A percentile compares a stretch with the other conserved stretches of the same genome.
Conservation (phyloP, 352 stramenopile genomes). For the Phytophthora melonis region DNA sequence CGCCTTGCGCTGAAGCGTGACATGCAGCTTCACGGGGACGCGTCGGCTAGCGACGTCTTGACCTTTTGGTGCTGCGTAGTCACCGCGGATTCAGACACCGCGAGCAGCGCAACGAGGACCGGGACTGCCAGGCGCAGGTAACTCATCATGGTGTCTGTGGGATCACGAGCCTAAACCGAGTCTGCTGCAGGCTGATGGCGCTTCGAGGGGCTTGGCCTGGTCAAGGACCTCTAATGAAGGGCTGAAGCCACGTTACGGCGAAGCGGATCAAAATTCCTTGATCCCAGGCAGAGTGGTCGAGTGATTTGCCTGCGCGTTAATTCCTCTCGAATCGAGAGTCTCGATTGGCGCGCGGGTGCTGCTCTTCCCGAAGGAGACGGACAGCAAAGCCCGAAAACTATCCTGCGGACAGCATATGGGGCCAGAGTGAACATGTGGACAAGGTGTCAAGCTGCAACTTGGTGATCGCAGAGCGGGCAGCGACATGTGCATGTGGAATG, state of each 20-base stretch:
- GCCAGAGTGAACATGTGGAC: conserved; percentile 1
- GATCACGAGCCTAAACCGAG: background rate
- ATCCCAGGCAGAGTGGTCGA: conserved; percentile 5
- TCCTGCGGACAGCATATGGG: background rate
- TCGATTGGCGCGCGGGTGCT: background rate
- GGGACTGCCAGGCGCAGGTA: background rate
- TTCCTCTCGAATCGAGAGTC: too few species aligned
- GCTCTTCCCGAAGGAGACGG: background rate
- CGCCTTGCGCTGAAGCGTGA: conserved; percentile 40
- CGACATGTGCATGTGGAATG: too few species aligned
- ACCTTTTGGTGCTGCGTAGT: background rate
- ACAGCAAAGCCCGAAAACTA: conserved; percentile 3
- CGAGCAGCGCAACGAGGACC: background rate
- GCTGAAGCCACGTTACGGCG: background rate
- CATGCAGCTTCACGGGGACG: conserved; percentile 44
- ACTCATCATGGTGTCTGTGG: background rate
- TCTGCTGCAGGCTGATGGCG: background rate
- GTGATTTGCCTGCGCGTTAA: background rate
- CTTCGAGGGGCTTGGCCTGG: background rate
- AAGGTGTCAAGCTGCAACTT: background rate
- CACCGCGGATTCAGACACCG: background rate
- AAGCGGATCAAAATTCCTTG: background rate
- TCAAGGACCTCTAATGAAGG: background rate
- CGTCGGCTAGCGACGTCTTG: conserved; percentile 15
- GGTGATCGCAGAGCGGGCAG: background rate